These are phyloP conservation scores for Macrolepiota albuminosa DNA, from an alignment of 768 basidiomycete species.

Conservation along the genomic window DNA sequence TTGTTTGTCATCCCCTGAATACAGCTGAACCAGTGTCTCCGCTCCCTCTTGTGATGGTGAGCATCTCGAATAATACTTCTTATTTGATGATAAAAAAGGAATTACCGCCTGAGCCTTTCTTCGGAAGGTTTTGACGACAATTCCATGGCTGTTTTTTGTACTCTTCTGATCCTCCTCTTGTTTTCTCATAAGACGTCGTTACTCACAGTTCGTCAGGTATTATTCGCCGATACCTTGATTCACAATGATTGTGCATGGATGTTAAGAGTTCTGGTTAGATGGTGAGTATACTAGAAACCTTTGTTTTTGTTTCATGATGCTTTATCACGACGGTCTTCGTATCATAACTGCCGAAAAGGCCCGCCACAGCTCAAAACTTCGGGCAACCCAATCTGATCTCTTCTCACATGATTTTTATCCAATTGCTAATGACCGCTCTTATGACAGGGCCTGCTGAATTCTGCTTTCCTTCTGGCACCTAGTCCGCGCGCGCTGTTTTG, in stretches of 20 bases:
- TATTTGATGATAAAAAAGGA: conserved; percentile 65
- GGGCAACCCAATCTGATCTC: conserved; percentile 77
- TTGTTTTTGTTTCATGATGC: conserved; percentile 47
- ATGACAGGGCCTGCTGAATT: neutral
- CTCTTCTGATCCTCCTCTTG: conserved; percentile 43
- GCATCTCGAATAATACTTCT: conserved; percentile 16
- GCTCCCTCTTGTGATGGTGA: conserved; percentile 25
- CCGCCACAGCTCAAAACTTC: conserved; percentile 86
- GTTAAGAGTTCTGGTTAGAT: neutral
- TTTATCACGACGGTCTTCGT: conserved; percentile 95
- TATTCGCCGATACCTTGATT: neutral
- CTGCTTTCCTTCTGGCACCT: neutral
- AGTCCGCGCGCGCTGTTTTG: no score
- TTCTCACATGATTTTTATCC: neutral
- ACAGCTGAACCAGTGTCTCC: neutral
- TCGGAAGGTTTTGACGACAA: conserved; percentile 59
- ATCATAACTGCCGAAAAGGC: conserved; percentile 78
- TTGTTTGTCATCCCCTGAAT: no score
- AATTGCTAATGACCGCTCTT: conserved; percentile 11
- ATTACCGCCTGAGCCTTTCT: conserved; percentile 77
- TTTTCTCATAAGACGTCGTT: neutral
- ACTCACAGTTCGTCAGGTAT: neutral
- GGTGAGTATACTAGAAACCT: conserved; percentile 27
- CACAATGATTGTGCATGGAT: neutral
- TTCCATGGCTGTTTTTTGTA: conserved; percentile 75